Evolutionary conservation across 306 rosid genomes (phyloP).

Genomic region (Medicago truncatula): MtrunA17r5.0-ANR NC_053045.1:36476501-36477000

Average conservation of each 20-base stretch:
- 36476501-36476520: too few relatives aligned
- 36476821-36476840: not conserved
- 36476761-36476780: not conserved
- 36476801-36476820: not conserved
- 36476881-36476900: not conserved
- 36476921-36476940: constrained; percentile 6
- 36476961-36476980: constrained; percentile 71
- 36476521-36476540: too few relatives aligned
- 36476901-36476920: constrained; percentile 16
- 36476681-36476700: not conserved
- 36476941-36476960: constrained; percentile 14
- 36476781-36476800: not conserved
- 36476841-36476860: not conserved
- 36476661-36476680: not conserved
- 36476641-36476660: not conserved
- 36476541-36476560: too few relatives aligned
- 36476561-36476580: too few relatives aligned
- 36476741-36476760: not conserved
- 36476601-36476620: too few relatives aligned
- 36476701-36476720: not conserved
- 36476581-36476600: too few relatives aligned
- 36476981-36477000: constrained; percentile 73
- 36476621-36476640: not conserved
- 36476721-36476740: not conserved
- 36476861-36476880: not conserved